phyloP scores from a whole-genome alignment of 2,329 filamentous ascomycete species.

The Cladosporium sp. region DNA sequence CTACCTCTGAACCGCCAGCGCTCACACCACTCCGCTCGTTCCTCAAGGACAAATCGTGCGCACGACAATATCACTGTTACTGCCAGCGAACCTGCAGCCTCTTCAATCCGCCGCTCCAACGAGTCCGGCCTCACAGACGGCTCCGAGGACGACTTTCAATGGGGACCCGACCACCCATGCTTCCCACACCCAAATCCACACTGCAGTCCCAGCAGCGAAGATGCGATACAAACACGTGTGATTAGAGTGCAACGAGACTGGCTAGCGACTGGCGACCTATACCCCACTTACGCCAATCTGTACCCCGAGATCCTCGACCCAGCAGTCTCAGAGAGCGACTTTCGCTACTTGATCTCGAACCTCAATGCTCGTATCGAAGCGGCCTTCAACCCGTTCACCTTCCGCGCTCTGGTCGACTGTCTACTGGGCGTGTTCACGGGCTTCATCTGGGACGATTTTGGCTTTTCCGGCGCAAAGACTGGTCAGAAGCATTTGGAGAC shows the following conservation, averaged over 20 bases:
- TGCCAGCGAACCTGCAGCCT: conserved; percentile 17
- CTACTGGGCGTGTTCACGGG: conserved; percentile 80
- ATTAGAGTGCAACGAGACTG: conserved; percentile 92
- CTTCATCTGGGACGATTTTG: conserved; percentile 93
- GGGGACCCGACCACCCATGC: conserved; percentile 93
- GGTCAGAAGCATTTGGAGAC: conserved; percentile 70
- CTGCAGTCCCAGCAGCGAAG: conserved; percentile 73
- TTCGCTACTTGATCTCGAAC: conserved; percentile 76
- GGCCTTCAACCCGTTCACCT: conserved; percentile 78
- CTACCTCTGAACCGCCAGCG: conserved; percentile 37
- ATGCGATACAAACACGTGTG: conserved; percentile 78
- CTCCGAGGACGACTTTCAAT: conserved; percentile 70
- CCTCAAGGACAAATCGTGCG: conserved; percentile 10
- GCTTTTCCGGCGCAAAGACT: conserved; percentile 73
- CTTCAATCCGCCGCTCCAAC: conserved; percentile 17
- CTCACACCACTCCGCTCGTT: conserved; percentile 29
- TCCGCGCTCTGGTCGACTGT: conserved; percentile 77
- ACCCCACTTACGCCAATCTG: conserved; percentile 89
- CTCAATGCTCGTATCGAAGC: conserved; percentile 75
- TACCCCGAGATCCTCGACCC: conserved; percentile 96
- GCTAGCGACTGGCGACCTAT: conserved; percentile 82
- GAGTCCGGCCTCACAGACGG: conserved; percentile 44
- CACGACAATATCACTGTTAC: conserved; percentile 20
- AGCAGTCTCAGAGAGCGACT: conserved; percentile 80
- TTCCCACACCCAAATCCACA: conserved; percentile 93